A percentile compares a stretch with the other conserved stretches of the same genome.
Evolutionary conservation across 2,329 filamentous ascomycete species (phyloP).

Genomic region (Phoma sp.): DNA sequence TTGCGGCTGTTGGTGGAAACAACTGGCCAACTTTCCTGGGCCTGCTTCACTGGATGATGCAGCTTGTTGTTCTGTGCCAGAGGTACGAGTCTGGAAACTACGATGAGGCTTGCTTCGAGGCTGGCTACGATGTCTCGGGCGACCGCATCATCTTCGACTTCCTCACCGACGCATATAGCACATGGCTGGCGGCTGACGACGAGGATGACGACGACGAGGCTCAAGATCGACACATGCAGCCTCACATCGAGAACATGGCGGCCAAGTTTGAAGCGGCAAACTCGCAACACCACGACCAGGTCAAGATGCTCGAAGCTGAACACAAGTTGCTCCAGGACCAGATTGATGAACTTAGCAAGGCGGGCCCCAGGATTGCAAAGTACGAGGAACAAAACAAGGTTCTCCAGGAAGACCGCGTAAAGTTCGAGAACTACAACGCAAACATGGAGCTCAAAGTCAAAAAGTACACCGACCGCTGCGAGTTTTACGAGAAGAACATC

Average conservation of each 20-base stretch:
- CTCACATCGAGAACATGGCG: constrained; percentile 88
- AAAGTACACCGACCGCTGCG: constrained; percentile 82
- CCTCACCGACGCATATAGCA: constrained; percentile 84
- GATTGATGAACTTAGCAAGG: constrained; percentile 88
- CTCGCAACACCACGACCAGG: constrained; percentile 80
- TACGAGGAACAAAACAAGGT: constrained; percentile 91
- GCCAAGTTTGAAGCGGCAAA: constrained; percentile 85
- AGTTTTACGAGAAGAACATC: constrained; percentile 85
- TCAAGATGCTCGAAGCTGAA: constrained; percentile 85
- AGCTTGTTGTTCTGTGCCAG: constrained; percentile 92
- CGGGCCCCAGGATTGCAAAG: constrained; percentile 80
- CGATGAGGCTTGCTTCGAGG: constrained; percentile 87
- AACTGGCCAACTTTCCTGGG: constrained; percentile 97
- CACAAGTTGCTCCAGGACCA: constrained; percentile 81
- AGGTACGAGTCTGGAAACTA: constrained; percentile 79
- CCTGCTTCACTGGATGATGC: constrained; percentile 98
- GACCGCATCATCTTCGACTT: constrained; percentile 96
- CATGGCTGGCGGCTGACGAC: constrained; percentile 84
- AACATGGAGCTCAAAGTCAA: constrained; percentile 83
- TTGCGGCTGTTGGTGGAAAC: constrained; percentile 91
- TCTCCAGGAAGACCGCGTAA: constrained; percentile 90
- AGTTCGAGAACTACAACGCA: constrained; percentile 94
- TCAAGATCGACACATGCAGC: constrained; percentile 69
- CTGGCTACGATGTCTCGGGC: constrained; percentile 83
- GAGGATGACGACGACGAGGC: constrained; percentile 83